phyloP scores from a whole-genome alignment of 176 grass and related monocot species.

The Musa troglodytarum region DNA sequence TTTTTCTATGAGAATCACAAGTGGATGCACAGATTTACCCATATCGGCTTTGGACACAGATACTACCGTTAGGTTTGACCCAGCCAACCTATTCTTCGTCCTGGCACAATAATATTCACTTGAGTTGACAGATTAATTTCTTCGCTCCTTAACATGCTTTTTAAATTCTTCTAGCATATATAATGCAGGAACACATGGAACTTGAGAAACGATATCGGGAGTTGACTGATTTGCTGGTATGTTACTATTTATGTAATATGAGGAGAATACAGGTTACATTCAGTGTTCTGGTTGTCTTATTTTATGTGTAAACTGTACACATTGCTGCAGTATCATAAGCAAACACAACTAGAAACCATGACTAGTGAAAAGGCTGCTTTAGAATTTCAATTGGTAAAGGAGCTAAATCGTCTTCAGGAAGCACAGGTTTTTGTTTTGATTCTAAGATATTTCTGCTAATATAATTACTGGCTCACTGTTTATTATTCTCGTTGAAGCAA shows the following conservation, averaged over 20 bases:
- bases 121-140: background rate
- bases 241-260: slow-evolving; percentile 16
- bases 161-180: slow-evolving; percentile 15
- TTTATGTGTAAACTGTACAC: slow-evolving; percentile 2
- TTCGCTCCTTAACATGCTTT: background rate
- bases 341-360: slow-evolving; percentile 96
- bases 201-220: slow-evolving; percentile 98
- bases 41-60: background rate
- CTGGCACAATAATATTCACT: background rate
- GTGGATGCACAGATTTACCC: background rate
- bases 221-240: slow-evolving; percentile 93
- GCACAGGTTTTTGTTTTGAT: slow-evolving; percentile 49
- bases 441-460: background rate
- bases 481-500: background rate
- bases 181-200: slow-evolving; percentile 85
- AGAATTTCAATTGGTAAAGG: slow-evolving; percentile 95
- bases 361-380: slow-evolving; percentile 86
- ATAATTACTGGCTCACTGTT: background rate
- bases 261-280: background rate
- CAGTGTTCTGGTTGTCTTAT: slow-evolving; percentile 7
- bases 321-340: slow-evolving; percentile 90
- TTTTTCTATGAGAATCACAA: background rate
- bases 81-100: background rate
- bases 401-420: slow-evolving; percentile 76
- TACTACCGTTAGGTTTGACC: too few species aligned